A percentile compares a stretch with the other conserved stretches of the same genome.
phyloP scores from a whole-genome alignment of 2,329 filamentous ascomycete genomes.

The Aspergillus ochraceoroseus region DNA sequence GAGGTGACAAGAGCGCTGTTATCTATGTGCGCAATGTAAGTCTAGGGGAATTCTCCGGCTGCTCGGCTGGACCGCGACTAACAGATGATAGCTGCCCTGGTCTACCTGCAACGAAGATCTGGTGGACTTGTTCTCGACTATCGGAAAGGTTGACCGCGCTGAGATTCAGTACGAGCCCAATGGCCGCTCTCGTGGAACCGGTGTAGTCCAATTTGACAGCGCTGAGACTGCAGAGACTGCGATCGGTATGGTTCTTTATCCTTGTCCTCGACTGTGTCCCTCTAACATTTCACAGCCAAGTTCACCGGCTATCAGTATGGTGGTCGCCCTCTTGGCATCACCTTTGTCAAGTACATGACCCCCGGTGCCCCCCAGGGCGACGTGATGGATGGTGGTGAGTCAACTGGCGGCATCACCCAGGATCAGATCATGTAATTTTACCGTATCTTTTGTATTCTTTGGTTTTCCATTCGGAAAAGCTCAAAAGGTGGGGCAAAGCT shows the following conservation, averaged over 20 bases:
- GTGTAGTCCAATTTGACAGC: constrained; percentile 90
- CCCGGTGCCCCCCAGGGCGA: constrained; percentile 56
- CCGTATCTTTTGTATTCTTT: constrained; percentile 7
- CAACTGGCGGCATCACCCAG: constrained; percentile 70
- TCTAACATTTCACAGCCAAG: constrained; percentile 56
- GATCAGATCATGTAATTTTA: constrained; percentile 86
- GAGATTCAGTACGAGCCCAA: constrained; percentile 99
- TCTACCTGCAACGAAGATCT: constrained; percentile 98
- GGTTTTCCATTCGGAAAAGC: constrained; percentile 3
- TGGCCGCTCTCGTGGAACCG: constrained; percentile 87
- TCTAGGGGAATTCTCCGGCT: too few relatives aligned
- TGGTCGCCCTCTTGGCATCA: constrained; percentile 85
- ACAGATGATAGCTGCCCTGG: constrained; percentile 72
- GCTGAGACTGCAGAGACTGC: constrained; percentile 83
- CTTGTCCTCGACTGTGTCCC: not conserved
- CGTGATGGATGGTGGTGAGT: constrained; percentile 77
- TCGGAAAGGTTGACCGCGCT: constrained; percentile 96
- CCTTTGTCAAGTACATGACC: constrained; percentile 88
- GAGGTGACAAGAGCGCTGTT: constrained; percentile 72
- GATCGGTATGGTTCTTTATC: constrained; percentile 54
- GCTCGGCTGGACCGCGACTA: constrained; percentile 23
- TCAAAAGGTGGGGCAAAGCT: constrained; percentile 13
- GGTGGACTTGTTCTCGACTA: constrained; percentile 93
- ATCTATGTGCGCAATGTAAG: constrained; percentile 98
- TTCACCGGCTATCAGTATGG: constrained; percentile 98